These are phyloP conservation scores for Lachnellula suecica DNA, from an alignment of 2,329 filamentous ascomycete genomes.

Conservation along the genomic window DNA sequence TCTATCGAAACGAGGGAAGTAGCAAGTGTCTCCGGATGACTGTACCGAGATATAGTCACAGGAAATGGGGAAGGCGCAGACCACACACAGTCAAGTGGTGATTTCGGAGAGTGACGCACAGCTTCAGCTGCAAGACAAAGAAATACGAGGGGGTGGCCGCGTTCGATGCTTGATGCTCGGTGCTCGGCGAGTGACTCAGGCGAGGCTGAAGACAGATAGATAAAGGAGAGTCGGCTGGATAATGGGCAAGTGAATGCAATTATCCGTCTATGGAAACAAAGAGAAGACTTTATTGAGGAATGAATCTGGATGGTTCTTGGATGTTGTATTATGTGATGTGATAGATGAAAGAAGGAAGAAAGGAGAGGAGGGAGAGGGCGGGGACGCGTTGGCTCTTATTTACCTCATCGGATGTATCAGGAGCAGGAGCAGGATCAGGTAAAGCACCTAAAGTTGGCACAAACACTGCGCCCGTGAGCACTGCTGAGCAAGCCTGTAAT, in stretches of 20 bases:
- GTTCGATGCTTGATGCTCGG: constrained; percentile 3
- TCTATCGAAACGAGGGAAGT: constrained; percentile 21
- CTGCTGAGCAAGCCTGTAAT: neutral
- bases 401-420: neutral
- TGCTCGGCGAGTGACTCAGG: constrained; percentile 24
- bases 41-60: constrained; percentile 7
- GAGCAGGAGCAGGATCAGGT: too few relatives aligned
- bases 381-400: constrained; percentile 10
- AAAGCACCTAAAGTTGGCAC: neutral
- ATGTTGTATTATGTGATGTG: constrained; percentile 1
- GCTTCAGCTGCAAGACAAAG: constrained; percentile 14
- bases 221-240: constrained; percentile 17
- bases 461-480: neutral
- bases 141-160: constrained; percentile 4
- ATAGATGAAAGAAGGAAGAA: constrained; percentile 4
- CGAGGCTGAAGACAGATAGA: constrained; percentile 20
- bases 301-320: constrained; percentile 3
- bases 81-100: constrained; percentile 27
- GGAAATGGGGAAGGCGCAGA: constrained; percentile 14
- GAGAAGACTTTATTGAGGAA: neutral
- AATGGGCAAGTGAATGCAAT: constrained; percentile 22
- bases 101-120: constrained; percentile 6
- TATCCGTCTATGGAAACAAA: constrained; percentile 15
- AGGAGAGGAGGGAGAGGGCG: neutral
- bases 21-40: constrained; percentile 22